Base-by-base conservation (phyloP, 257 asterid genomes). In the Misopates orontium region DNA sequence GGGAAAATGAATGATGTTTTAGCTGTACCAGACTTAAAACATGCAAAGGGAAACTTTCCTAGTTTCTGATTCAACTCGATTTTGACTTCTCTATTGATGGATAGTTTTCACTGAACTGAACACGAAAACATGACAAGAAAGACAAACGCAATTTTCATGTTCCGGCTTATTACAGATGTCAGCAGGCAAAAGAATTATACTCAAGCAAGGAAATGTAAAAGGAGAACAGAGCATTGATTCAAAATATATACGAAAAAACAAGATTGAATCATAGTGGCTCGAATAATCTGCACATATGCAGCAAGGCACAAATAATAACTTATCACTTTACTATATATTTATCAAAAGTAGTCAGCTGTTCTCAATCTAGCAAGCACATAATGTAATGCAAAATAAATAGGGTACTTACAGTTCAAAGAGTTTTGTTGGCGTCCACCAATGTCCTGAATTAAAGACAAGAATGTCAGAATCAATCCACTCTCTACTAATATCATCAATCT, bases 391-490 rank as follows among this genome's bases (percentile, higher is more conserved):
- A 18, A 56, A 59, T 25, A 70, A 68, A 10, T 5, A 20, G 58
- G 67, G 56, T 44, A 74, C 96, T 85, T 76, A 92, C 98, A 87
- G 78, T 57, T 92, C 85, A 69, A 81, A 92, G 56, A 92, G 96
- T 67, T 92, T 92, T 1, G 84, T 74, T 1, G 86, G 82, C 1
- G 84, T 89, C 98, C 98, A 92, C 98, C 97, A 92, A 62, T 92
- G 98, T 2, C 98, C 97, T 0, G 97, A 80, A 75, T 92, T 92
- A 49, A 92, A 92, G 69, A 92, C 56, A 51, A 89, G 87, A 74
- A 92, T 40, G 76, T 92, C 98, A 19, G 97, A 83, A 76, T 87
- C 84, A 66, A 84, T 63, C 98, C 97, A 92, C 64, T 92, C 96
- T 18, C 71, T 42, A 71, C 75, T 87, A 58, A 79, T 78, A 67